Conservation (phyloP, 2,329 filamentous ascomycete genomes). For the Xylariaceae sp. region DNA sequence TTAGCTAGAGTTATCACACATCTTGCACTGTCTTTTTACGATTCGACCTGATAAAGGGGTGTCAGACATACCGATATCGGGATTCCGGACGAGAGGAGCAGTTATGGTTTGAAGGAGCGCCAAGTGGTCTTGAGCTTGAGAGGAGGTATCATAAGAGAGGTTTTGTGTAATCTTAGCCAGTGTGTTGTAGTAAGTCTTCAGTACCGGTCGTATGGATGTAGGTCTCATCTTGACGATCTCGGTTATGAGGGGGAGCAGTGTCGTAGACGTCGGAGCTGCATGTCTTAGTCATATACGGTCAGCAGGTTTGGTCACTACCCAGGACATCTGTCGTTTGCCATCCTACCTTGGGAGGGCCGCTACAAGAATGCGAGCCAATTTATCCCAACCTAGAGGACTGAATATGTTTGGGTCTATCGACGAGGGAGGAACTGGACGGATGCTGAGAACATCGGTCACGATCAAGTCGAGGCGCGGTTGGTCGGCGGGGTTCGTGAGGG, state of each 20-base stretch:
- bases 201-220: conserved; percentile 24
- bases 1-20: no score
- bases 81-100: conserved; percentile 20
- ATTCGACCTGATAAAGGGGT: no score
- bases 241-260: conserved; percentile 36
- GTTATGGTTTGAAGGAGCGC: conserved; percentile 23
- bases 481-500: conserved; percentile 42
- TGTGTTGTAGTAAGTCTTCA: conserved; percentile 38
- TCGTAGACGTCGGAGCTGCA: conserved; percentile 20
- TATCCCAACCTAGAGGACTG: conserved; percentile 19
- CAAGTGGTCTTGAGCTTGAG: conserved; percentile 14
- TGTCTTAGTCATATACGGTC: no score
- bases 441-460: conserved; percentile 36
- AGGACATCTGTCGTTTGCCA: conserved; percentile 12
- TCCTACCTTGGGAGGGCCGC: conserved; percentile 27
- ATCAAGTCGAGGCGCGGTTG: conserved; percentile 44
- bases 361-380: conserved; percentile 26
- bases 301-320: no score
- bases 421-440: conserved; percentile 3
- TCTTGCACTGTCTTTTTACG: no score
- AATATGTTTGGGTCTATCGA: conserved; percentile 17
- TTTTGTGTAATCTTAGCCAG: conserved; percentile 36
- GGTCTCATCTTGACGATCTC: conserved; percentile 30
- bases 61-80: conserved; percentile 23
- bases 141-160: conserved; percentile 15